A percentile compares a stretch with the other conserved stretches of the same genome.
These are phyloP conservation scores for Bryopsis sp. DNA, from an alignment of 139 green algal species.

Conservation along the genomic window DNA sequence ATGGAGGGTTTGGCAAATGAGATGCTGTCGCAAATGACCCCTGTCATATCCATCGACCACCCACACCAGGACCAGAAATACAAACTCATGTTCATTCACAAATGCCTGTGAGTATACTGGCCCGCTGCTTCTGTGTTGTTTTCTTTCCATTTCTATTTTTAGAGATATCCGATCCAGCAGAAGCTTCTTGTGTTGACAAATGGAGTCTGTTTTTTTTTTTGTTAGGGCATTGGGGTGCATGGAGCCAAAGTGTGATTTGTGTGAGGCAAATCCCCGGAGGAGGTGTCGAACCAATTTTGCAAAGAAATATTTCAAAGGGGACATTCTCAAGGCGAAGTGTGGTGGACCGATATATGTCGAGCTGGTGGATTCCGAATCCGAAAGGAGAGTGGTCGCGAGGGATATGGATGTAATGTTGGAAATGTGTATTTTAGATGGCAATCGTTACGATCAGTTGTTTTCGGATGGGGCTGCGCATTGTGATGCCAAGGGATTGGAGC, in stretches of 20 bases:
- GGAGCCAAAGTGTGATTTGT: slow-evolving; percentile 4
- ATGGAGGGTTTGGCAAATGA: no score
- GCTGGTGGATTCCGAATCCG: background rate
- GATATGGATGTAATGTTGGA: background rate
- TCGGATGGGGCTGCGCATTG: background rate
- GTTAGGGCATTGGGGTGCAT: slow-evolving; percentile 14
- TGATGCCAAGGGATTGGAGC: background rate
- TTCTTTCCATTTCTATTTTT: background rate
- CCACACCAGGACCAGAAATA: background rate
- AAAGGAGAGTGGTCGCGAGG: background rate
- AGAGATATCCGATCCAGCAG: no score
- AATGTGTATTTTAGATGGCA: slow-evolving; percentile 10
- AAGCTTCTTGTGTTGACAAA: no score
- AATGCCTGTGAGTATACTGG: background rate
- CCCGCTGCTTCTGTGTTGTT: background rate
- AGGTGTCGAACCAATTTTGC: slow-evolving; percentile 5
- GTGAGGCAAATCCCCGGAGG: slow-evolving; percentile 15
- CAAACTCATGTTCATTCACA: background rate
- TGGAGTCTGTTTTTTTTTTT: no score
- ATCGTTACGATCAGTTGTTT: slow-evolving; percentile 15
- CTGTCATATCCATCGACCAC: background rate
- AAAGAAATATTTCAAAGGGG: slow-evolving; percentile 20
- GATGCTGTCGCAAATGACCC: background rate
- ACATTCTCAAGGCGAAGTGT: slow-evolving; percentile 19
- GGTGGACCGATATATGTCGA: slow-evolving; percentile 13